Base-by-base conservation (phyloP, 2,329 filamentous ascomycete genomes). In the Diplodia intermedia region DNA sequence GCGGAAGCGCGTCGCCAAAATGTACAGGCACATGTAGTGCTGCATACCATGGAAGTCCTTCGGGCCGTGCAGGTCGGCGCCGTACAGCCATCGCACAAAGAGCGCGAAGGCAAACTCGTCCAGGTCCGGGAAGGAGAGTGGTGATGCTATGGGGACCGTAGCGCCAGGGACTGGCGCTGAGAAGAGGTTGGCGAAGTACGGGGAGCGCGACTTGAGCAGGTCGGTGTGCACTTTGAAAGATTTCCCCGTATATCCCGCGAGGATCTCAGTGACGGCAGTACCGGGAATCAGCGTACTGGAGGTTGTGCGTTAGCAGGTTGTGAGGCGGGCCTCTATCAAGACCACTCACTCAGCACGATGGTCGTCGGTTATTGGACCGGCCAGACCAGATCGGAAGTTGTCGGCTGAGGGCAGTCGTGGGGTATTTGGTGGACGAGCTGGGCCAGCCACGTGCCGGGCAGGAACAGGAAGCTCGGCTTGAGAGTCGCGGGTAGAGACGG, bases 11-110 rank as follows among this genome's bases (percentile, higher is more conserved):
- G 67, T 56, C 5, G 71, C 76, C 43, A 79, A 68, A 15, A 75
- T 71, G 68, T 79, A 79, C 31, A 78, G 71, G 36, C 73, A 70
- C 53, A 79, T 71, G 69, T 78, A 78, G 69, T 78, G 76, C 40
- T 74, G 73, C 60, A 75, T 68, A 31, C 71, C 72, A 68, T 78
- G 76, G 69, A 75, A 79, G 71, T 78, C 75, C n/a, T 69, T 68
- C 1, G 77, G 77, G 8, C 77, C 77, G 12, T 70, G 57, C 14
- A 78, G 71, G 33, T 70, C 65, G 53, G 70, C 68, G 36, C 71
- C 74, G 66, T 76, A 72, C 26, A 77, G 69, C 75, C 75, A 78
- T 36, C 71, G 72, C 55, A 71, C 60, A 69, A 77, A 76, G 50
- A 79, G 69, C 1, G 72, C 75, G 68, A 77, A 72, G 49, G 71